Percentiles rank a stretch among this genome's conserved stretches.
phyloP scores from a whole-genome alignment of 2,329 filamentous ascomycete genomes.

The Zarea fungicola region DNA sequence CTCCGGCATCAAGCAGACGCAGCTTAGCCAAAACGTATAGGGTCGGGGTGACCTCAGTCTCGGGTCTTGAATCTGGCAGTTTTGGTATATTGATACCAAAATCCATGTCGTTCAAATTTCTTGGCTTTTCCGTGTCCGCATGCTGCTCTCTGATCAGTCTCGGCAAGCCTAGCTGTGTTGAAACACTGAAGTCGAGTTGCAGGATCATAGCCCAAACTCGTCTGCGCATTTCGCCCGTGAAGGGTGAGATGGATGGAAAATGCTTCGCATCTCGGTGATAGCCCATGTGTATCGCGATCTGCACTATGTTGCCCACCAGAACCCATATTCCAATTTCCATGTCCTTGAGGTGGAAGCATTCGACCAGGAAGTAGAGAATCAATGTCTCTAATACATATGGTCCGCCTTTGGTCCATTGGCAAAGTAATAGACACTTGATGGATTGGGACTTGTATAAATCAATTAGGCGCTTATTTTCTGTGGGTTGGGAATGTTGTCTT shows the following conservation, averaged over 20 bases:
- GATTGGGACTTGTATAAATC: slow-evolving; percentile 24
- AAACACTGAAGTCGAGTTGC: not conserved
- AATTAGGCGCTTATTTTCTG: not conserved
- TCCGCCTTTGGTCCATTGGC: slow-evolving; percentile 38
- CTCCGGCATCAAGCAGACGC: not conserved
- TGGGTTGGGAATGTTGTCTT: not conserved
- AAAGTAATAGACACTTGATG: slow-evolving; percentile 33
- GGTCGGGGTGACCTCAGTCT: not conserved
- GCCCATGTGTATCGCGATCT: slow-evolving; percentile 34
- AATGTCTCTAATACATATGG: slow-evolving; percentile 36
- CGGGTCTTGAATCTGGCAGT: not conserved
- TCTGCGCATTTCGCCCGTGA: not conserved
- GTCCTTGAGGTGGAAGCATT: slow-evolving; percentile 26
- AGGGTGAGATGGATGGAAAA: not conserved
- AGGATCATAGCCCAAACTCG: not conserved
- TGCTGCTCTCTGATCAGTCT: not conserved
- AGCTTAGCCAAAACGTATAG: not conserved
- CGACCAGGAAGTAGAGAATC: slow-evolving; percentile 29
- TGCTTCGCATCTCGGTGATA: slow-evolving; percentile 35
- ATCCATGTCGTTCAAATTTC: not conserved
- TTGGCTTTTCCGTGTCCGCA: not conserved
- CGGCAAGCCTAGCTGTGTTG: not conserved
- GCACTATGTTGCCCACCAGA: slow-evolving; percentile 28
- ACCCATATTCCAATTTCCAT: slow-evolving; percentile 30
- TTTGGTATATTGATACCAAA: not conserved